phyloP scores from a whole-genome alignment of 164 flowering plant genomes.

The Vitis labrusca region DNA sequence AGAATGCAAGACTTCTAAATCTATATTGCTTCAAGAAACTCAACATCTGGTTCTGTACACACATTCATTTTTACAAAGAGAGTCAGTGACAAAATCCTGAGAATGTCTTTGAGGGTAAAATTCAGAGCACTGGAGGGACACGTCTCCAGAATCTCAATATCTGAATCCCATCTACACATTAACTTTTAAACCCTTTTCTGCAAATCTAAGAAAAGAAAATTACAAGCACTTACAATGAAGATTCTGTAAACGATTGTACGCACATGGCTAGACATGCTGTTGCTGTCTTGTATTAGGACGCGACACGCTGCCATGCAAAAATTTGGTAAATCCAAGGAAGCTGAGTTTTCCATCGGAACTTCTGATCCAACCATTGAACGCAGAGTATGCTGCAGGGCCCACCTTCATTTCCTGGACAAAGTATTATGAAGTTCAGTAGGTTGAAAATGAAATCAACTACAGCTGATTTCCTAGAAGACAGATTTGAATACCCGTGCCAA shows the following conservation, averaged over 20 bases:
- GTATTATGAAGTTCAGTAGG: background rate
- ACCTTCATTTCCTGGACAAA: conserved; percentile 78
- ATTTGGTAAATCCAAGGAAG: conserved; percentile 81
- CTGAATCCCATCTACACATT: background rate
- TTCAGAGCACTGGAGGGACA: no score
- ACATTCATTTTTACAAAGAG: background rate
- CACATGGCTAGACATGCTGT: conserved; percentile 17
- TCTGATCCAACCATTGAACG: conserved; percentile 83
- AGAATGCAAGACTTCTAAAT: background rate
- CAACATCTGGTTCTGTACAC: conserved; percentile 3
- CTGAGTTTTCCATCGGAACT: conserved; percentile 74
- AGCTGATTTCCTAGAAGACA: background rate
- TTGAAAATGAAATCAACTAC: background rate
- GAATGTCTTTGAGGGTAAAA: background rate
- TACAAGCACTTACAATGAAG: conserved; percentile 8
- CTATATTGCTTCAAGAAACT: background rate
- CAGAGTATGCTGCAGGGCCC: conserved; percentile 58
- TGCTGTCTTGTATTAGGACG: conserved; percentile 61
- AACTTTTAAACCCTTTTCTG: no score
- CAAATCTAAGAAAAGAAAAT: background rate
- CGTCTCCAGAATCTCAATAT: background rate
- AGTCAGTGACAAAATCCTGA: background rate
- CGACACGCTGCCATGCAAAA: conserved; percentile 84
- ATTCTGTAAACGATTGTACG: background rate
- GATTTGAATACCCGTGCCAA: conserved; percentile 60